phyloP scores from a whole-genome alignment of 352 stramenopile species.

The Pythium plurisporium region DNA sequence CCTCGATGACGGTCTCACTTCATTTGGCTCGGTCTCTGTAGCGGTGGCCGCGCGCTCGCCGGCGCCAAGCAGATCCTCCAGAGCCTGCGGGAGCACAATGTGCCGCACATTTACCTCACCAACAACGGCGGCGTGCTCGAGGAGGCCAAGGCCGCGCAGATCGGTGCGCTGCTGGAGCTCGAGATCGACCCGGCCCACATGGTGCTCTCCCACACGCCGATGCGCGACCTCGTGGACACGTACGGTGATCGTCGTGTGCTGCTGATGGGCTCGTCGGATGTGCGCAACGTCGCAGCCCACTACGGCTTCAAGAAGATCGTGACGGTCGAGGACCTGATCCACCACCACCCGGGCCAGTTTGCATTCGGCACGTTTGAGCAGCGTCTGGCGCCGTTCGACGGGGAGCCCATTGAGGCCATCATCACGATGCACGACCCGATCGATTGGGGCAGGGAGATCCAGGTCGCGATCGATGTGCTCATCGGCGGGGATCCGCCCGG shows the following conservation, averaged over 20 bases:
- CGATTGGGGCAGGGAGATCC: conserved; percentile 85
- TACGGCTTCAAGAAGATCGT: conserved; percentile 87
- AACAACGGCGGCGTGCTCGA: conserved; percentile 78
- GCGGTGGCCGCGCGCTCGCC: conserved; percentile 67
- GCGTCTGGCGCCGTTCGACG: conserved; percentile 43
- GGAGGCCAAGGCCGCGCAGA: conserved; percentile 66
- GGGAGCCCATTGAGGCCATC: conserved; percentile 82
- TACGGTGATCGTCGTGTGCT: conserved; percentile 80
- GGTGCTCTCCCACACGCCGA: conserved; percentile 87
- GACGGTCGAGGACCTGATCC: conserved; percentile 65
- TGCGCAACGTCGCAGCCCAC: conserved; percentile 55
- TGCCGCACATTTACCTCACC: conserved; percentile 89
- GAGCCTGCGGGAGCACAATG: conserved; percentile 47
- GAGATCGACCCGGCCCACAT: conserved; percentile 69
- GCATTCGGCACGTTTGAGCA: conserved; percentile 71
- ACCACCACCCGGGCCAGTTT: conserved; percentile 73
- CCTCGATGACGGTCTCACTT: neutral
- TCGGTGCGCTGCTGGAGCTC: conserved; percentile 58
- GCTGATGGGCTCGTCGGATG: conserved; percentile 81
- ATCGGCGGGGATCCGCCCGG: conserved; percentile 74
- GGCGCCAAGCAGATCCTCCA: conserved; percentile 63
- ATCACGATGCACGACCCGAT: conserved; percentile 90
- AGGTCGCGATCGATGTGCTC: conserved; percentile 86
- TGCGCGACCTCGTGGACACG: conserved; percentile 64
- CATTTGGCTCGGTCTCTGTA: neutral